A percentile compares a stretch with the other conserved stretches of the same genome.
These are phyloP conservation scores for Thyridium curvatum DNA, from an alignment of 2,329 filamentous ascomycete species.

Conservation along the genomic window DNA sequence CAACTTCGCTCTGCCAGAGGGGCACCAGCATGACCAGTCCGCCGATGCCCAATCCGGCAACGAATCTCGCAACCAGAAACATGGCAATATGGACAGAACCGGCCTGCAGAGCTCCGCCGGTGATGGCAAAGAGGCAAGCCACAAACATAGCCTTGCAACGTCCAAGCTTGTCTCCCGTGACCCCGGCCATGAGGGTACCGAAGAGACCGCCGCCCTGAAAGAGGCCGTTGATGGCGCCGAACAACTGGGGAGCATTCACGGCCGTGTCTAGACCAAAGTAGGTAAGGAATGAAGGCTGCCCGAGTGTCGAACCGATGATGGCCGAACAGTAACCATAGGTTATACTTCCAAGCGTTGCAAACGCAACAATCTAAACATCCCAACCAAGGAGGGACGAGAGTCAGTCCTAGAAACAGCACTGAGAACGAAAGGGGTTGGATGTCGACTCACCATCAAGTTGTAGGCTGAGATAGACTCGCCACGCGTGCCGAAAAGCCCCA, in stretches of 20 bases:
- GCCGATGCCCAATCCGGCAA: conserved; percentile 20
- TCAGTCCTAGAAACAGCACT: too few species aligned
- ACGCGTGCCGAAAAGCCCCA: too few species aligned
- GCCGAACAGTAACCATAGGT: conserved; percentile 1
- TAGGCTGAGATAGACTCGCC: too few species aligned
- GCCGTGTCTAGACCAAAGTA: conserved; percentile 1
- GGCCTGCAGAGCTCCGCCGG: conserved; percentile 18
- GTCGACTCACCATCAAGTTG: too few species aligned
- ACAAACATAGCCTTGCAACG: conserved; percentile 5
- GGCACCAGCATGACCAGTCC: conserved; percentile 23
- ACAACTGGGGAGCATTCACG: neutral
- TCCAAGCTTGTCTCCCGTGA: conserved; percentile 6
- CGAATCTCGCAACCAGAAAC: conserved; percentile 22
- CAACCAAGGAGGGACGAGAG: too few species aligned
- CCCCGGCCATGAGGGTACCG: conserved; percentile 3
- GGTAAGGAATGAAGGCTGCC: neutral
- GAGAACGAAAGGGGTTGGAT: too few species aligned
- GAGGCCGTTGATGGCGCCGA: conserved; percentile 6
- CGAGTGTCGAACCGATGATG: conserved; percentile 2
- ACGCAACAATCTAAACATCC: neutral
- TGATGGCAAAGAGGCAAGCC: conserved; percentile 12
- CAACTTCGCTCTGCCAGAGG: conserved; percentile 24
- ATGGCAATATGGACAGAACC: conserved; percentile 14
- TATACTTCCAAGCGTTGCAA: neutral
- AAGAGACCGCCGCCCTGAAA: conserved; percentile 6